These are phyloP conservation scores for Aspergillus hancockii DNA, from an alignment of 495 filamentous ascomycete species.

Conservation along the genomic window DNA sequence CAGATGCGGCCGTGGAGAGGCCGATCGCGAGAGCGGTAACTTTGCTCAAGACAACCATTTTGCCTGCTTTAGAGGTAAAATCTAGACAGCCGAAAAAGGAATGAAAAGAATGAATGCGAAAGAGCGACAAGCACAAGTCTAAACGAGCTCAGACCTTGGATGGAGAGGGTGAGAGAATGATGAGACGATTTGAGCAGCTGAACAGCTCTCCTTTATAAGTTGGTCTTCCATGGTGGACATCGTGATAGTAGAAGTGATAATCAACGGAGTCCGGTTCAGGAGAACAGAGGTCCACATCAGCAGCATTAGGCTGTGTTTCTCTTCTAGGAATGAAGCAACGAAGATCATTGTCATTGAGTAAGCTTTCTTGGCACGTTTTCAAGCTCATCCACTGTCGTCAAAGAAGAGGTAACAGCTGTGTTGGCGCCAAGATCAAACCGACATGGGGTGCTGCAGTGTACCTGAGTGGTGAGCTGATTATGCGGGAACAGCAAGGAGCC, in stretches of 20 bases:
- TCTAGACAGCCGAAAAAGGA: neutral
- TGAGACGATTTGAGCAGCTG: neutral
- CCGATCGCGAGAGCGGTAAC: slow-evolving; percentile 32
- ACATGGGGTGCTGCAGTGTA: neutral
- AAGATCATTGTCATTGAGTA: neutral
- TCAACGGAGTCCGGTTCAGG: slow-evolving; percentile 3
- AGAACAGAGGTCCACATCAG: slow-evolving; percentile 3
- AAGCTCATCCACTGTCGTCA: neutral
- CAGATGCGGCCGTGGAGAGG: slow-evolving; percentile 35
- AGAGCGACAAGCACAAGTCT: neutral
- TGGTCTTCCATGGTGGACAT: neutral
- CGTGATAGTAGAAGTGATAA: slow-evolving; percentile 6
- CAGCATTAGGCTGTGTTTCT: slow-evolving; percentile 1
- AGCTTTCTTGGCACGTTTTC: neutral
- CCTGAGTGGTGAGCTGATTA: neutral
- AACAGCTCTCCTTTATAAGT: slow-evolving; percentile 11
- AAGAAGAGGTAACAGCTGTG: neutral
- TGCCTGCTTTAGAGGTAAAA: slow-evolving; percentile 13
- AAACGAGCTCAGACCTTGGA: slow-evolving; percentile 5
- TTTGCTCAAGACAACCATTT: slow-evolving; percentile 48
- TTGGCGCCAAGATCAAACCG: neutral
- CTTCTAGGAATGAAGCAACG: neutral
- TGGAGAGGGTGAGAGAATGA: slow-evolving; percentile 9
- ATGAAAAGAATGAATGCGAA: neutral
- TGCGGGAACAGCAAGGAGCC: neutral